Base-by-base conservation (phyloP, 768 basidiomycete genomes). In the Leccinum disarticulatum region DNA sequence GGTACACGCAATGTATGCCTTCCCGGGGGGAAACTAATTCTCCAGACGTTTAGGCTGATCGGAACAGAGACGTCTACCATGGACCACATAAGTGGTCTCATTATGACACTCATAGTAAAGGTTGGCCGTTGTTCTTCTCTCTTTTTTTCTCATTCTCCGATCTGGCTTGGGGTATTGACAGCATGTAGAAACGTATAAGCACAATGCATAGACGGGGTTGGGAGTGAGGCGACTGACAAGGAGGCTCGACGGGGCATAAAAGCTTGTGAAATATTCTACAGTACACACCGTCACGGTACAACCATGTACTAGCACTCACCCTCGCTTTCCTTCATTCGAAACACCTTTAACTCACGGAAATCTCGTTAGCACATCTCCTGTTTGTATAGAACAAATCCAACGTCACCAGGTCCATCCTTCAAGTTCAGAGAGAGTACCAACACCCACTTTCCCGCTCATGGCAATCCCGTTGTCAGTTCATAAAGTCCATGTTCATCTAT, bases 401-500 rank as follows among this genome's bases (percentile, higher is more conserved):
- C 41, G 25, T 30, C 14, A 27, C 9, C 61, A 87, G 90, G n/a
- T 93, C 92, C 7, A 81, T 93, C 66, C 82, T 93, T 27, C 91
- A 96, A 73, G 95, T 25, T 25, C 25, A 25, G 25, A 25, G 95
- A 60, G 95, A 95, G 47, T 97, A 96, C 78, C 87, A 91, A 59
- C 94, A 98, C 76, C 90, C 95, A 15, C 83, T 92, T 64, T 83
- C 93, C 8, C 88, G 96, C 22, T 81, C 85, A 77, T 95, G 91
- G 87, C 96, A 99, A 76, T 81, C 83, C 31, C 84, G 85, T 59
- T 86, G 89, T 52, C 81, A 84, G 59, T 83, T 95, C 69, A 87
- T 87, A 27, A 95, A 93, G 73, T 84, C 85, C 64, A 97, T 98
- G 95, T 83, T 99, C 75, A 98, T 98, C 91, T 99, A 98, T 74